Conservation (phyloP, 2,329 filamentous ascomycete genomes). For the Botrytis paeoniae region DNA sequence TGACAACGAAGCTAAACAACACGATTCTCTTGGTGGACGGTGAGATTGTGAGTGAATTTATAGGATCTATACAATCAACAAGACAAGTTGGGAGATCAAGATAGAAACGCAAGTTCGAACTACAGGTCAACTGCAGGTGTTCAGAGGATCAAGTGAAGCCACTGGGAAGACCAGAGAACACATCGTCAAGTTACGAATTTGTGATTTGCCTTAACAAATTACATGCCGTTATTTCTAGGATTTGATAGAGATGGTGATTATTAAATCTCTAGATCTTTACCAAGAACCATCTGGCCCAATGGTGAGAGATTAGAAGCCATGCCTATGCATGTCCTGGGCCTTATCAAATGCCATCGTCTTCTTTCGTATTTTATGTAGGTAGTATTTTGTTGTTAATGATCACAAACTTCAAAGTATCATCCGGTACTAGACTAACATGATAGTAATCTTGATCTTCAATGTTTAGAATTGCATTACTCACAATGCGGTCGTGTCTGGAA, state of each 20-base stretch:
- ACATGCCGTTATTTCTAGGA: too few species aligned
- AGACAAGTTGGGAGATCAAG: neutral
- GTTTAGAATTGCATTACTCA: neutral
- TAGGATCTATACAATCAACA: too few species aligned
- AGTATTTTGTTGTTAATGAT: neutral
- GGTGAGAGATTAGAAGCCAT: too few species aligned
- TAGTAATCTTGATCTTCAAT: neutral
- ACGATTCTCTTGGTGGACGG: neutral
- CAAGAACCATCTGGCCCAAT: neutral
- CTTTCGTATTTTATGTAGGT: neutral
- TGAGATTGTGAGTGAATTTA: neutral
- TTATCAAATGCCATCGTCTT: neutral
- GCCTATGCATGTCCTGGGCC: neutral
- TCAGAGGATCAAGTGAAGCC: neutral
- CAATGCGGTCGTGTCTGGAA: neutral
- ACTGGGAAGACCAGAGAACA: neutral
- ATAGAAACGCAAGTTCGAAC: neutral
- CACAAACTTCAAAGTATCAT: neutral
- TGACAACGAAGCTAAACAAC: neutral
- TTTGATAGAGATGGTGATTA: neutral
- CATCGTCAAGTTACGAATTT: neutral
- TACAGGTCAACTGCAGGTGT: neutral
- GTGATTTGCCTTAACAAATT: neutral
- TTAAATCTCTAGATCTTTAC: neutral
- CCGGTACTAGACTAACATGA: neutral